A percentile compares a stretch with the other conserved stretches of the same genome.
Conservation (phyloP, 768 basidiomycete species). For the Boletus insuetus region DNA sequence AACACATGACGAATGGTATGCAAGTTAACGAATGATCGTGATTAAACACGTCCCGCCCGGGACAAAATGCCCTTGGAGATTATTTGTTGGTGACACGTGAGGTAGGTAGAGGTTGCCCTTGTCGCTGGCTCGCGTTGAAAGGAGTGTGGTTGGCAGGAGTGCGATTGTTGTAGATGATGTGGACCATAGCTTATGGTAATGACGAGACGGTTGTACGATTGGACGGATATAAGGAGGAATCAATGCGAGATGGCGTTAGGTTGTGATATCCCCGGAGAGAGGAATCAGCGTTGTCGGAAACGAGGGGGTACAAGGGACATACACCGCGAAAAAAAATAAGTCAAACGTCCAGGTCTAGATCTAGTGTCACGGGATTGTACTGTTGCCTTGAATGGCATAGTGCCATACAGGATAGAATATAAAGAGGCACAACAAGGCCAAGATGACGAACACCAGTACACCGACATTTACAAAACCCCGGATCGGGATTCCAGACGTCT, state of each 20-base stretch:
- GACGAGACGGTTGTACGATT: neutral
- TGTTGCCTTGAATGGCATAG: constrained; percentile 3
- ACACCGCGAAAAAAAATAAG: neutral
- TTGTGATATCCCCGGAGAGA: neutral
- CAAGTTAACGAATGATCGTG: neutral
- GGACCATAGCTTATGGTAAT: neutral
- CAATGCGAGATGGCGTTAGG: constrained; percentile 1
- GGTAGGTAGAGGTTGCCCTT: neutral
- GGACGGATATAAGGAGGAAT: constrained; percentile 1
- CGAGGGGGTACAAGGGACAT: neutral
- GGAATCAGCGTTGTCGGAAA: neutral
- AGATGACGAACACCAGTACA: constrained; percentile 61
- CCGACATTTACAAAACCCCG: constrained; percentile 69
- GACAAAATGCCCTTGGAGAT: constrained; percentile 3
- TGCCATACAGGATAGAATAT: constrained; percentile 75
- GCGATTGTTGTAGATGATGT: neutral
- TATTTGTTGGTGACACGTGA: constrained; percentile 11
- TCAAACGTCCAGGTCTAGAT: neutral
- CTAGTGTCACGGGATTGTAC: constrained; percentile 4
- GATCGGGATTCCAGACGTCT: constrained; percentile 28
- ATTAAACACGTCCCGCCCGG: neutral
- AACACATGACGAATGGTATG: constrained; percentile 1
- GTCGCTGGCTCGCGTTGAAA: neutral
- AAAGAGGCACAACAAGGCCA: constrained; percentile 68
- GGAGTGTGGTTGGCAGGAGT: neutral